phyloP scores from a whole-genome alignment of 805 yeast genomes.

The Yamadazyma nakazawae region DNA sequence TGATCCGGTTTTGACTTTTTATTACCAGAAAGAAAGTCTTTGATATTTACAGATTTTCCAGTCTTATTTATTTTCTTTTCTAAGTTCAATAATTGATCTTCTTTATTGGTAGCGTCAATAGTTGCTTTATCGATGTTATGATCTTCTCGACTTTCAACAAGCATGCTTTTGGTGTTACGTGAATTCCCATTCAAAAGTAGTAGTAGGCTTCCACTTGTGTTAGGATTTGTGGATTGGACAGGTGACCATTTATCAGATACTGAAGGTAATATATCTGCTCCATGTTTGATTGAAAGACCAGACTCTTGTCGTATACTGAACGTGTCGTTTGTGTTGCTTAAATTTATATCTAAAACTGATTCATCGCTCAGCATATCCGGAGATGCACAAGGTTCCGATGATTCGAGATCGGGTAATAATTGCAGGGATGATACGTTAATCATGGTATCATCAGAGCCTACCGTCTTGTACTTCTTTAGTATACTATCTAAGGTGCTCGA shows the following conservation, averaged over 20 bases:
- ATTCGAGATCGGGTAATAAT: not conserved
- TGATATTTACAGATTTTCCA: conserved; percentile 8
- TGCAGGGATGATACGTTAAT: conserved; percentile 1
- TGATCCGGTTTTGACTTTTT: conserved; percentile 4
- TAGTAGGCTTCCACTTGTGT: not conserved
- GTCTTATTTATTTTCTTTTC: conserved; percentile 8
- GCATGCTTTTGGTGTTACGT: not conserved
- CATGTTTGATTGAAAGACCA: not conserved
- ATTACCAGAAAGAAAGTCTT: conserved; percentile 7
- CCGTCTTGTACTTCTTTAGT: conserved; percentile 6
- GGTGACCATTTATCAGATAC: not conserved
- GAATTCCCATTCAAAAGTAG: not conserved
- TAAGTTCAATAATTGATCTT: not conserved
- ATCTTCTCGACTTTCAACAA: not conserved
- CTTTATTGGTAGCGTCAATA: not conserved
- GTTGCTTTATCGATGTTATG: not conserved
- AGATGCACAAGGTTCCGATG: not conserved
- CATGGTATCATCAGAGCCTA: not conserved
- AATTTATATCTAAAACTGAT: not conserved
- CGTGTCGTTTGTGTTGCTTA: not conserved
- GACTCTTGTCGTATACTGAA: not conserved
- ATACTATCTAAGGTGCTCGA: conserved; percentile 9
- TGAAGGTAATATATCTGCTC: not conserved
- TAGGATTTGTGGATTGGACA: not conserved
- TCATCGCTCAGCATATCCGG: not conserved